phyloP scores from a whole-genome alignment of 257 asterid genomes.

The Prunella vulgaris region DNA sequence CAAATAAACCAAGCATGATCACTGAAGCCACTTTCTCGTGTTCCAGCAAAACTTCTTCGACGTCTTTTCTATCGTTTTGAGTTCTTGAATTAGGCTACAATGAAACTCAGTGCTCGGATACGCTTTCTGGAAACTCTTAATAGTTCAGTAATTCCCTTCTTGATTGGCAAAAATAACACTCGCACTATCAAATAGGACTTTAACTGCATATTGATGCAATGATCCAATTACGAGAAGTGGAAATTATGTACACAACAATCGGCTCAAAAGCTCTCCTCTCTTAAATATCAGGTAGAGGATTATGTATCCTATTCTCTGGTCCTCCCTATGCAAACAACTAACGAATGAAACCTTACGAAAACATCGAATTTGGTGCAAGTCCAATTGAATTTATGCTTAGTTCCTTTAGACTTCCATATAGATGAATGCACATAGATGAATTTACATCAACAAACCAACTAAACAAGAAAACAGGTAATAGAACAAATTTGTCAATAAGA shows the following conservation, averaged over 20 bases:
- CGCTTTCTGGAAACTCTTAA: not conserved
- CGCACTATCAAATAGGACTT: slow-evolving; percentile 6
- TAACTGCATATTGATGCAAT: not conserved
- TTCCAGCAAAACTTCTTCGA: slow-evolving; percentile 3
- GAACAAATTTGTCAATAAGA: not conserved
- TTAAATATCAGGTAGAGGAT: not conserved
- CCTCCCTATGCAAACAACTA: not conserved
- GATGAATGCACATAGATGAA: not conserved
- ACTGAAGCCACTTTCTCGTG: not conserved
- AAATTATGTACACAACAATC: not conserved
- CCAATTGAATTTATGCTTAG: not conserved
- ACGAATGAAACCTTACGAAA: not conserved
- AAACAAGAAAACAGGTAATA: not conserved
- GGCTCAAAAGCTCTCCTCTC: not conserved
- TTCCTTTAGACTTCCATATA: not conserved
- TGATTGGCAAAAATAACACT: not conserved
- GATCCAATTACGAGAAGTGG: not conserved
- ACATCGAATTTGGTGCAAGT: not conserved
- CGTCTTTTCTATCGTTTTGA: not conserved
- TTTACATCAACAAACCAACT: not conserved
- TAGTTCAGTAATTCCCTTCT: not conserved
- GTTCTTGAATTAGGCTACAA: not conserved
- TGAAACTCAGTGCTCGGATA: not conserved
- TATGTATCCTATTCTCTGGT: not conserved
- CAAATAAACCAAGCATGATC: not conserved